Conservation (phyloP, 2,329 filamentous ascomycete species). For the Magnaporthiopsis poae region DNA sequence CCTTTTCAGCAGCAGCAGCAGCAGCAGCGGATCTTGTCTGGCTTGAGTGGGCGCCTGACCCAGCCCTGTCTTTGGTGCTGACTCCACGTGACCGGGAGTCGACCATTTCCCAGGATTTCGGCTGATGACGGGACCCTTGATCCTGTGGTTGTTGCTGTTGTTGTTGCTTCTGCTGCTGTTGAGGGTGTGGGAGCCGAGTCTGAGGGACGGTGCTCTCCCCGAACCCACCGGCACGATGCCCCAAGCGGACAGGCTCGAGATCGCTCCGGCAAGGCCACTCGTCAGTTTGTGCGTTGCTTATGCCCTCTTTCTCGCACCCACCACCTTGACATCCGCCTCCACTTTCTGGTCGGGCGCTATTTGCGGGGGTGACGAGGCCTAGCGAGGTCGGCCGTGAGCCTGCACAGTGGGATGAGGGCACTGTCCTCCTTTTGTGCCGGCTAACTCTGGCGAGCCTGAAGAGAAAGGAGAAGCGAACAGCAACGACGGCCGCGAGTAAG, state of each 20-base stretch:
- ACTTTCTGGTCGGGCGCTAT: not conserved
- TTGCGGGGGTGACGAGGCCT: not conserved
- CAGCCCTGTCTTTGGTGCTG: constrained; percentile 15
- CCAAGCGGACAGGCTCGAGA: constrained; percentile 8
- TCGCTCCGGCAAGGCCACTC: constrained; percentile 10
- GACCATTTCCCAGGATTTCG: not conserved
- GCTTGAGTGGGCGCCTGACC: constrained; percentile 8
- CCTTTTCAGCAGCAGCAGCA: constrained; percentile 12
- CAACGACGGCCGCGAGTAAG: not conserved
- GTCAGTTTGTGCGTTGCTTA: not conserved
- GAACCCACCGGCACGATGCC: constrained; percentile 7
- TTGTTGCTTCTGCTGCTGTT: not conserved
- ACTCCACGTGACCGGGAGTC: constrained; percentile 20
- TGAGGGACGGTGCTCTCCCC: not conserved
- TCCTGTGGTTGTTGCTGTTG: constrained; percentile 6
- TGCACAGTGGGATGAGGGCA: not conserved
- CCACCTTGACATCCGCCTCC: not conserved
- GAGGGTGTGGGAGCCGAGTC: not conserved
- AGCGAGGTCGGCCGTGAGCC: not conserved
- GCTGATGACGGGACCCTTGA: constrained; percentile 6
- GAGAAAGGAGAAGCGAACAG: not conserved
- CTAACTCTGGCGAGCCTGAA: not conserved
- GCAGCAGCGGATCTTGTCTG: constrained; percentile 12
- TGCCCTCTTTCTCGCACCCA: not conserved
- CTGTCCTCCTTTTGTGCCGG: not conserved